Conservation (phyloP, 306 rosid species). For the Trichosanthes truncata region DNA sequence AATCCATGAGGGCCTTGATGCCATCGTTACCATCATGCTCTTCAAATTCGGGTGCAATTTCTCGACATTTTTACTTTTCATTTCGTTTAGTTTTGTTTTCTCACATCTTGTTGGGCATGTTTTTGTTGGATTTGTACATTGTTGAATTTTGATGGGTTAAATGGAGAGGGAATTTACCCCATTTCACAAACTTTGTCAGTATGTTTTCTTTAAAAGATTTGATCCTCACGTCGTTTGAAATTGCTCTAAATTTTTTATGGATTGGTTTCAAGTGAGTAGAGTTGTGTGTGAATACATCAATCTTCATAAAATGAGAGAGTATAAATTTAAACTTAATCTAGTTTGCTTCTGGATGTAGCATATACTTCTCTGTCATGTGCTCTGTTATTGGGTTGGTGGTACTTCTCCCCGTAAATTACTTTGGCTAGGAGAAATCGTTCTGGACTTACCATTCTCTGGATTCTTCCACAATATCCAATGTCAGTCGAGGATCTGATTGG, state of each 20-base stretch:
- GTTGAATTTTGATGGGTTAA: background rate
- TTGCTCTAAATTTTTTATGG: too few relatives aligned
- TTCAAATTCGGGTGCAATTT: too few relatives aligned
- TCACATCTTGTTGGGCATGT: too few relatives aligned
- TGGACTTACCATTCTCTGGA: conserved; percentile 41
- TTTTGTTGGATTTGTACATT: too few relatives aligned
- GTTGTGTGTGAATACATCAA: background rate
- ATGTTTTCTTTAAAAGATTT: background rate
- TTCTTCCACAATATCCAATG: conserved; percentile 73
- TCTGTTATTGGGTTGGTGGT: conserved; percentile 58
- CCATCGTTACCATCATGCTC: conserved; percentile 66
- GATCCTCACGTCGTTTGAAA: background rate
- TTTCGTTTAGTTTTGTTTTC: too few relatives aligned
- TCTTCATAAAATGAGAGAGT: background rate
- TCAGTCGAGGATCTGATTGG: too few relatives aligned
- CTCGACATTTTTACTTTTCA: too few relatives aligned
- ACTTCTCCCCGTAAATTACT: conserved; percentile 63
- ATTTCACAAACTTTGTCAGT: too few relatives aligned
- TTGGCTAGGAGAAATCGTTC: conserved; percentile 21
- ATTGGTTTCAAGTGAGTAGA: background rate
- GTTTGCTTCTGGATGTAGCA: conserved; percentile 32
- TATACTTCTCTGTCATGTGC: conserved; percentile 58
- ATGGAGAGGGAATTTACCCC: background rate
- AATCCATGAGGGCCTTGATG: conserved; percentile 94
- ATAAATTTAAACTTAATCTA: background rate